These are phyloP conservation scores for Aurinia saxatilis DNA, from an alignment of 345 rosid genomes.

Conservation along the genomic window DNA sequence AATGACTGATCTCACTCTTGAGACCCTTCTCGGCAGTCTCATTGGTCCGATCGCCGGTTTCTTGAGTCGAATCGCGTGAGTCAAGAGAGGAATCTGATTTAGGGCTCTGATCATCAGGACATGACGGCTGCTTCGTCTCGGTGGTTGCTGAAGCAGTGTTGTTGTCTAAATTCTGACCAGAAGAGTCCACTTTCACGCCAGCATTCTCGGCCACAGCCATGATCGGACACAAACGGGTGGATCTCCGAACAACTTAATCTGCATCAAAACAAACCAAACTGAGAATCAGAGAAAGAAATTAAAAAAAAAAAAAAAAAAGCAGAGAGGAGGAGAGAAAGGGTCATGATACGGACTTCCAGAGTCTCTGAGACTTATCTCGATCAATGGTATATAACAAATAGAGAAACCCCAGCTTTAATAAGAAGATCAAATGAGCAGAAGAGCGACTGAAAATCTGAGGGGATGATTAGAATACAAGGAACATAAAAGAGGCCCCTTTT, in stretches of 20 bases:
- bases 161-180: conserved; percentile 58
- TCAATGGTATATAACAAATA: conserved; percentile 33
- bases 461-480: conserved; percentile 14
- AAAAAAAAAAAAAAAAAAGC: neutral
- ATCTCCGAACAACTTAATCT: conserved; percentile 26
- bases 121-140: conserved; percentile 30
- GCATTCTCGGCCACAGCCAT: conserved; percentile 98
- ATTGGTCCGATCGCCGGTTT: conserved; percentile 23
- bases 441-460: conserved; percentile 6
- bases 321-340: neutral
- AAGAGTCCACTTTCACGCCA: conserved; percentile 59
- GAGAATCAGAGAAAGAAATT: neutral
- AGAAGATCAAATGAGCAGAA: conserved; percentile 26
- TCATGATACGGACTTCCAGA: conserved; percentile 11
- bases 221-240: conserved; percentile 24
- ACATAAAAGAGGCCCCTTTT: neutral
- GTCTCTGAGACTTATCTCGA: conserved; percentile 36
- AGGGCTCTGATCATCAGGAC: conserved; percentile 48
- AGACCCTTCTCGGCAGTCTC: too few species aligned
- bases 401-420: conserved; percentile 12
- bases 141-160: conserved; percentile 44
- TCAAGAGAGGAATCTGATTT: conserved; percentile 30
- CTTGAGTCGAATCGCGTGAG: conserved; percentile 10
- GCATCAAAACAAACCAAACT: conserved; percentile 15
- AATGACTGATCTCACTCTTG: conserved; percentile 59